These are phyloP conservation scores for Fomitopsis betulina DNA, from an alignment of 1,284 basidiomycete species.

Conservation along the genomic window DNA sequence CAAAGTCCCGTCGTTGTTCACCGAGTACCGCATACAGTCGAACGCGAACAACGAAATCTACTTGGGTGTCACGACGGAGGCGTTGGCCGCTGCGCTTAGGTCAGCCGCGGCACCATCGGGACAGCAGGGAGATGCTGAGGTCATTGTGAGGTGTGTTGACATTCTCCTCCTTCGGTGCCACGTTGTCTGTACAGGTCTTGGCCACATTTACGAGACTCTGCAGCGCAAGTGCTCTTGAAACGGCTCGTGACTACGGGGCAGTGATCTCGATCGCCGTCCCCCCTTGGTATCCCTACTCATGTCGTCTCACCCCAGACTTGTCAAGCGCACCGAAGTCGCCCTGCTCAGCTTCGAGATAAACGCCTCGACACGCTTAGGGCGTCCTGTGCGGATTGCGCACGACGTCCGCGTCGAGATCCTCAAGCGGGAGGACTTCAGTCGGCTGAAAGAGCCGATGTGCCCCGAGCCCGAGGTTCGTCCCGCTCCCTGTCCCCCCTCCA, in stretches of 20 bases:
- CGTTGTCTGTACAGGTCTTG: neutral
- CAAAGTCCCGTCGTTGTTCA: conserved; percentile 72
- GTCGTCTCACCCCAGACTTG: conserved; percentile 36
- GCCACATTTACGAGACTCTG: too few relatives aligned
- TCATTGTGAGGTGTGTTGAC: conserved; percentile 62
- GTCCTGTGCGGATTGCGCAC: conserved; percentile 57
- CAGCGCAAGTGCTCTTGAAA: too few relatives aligned
- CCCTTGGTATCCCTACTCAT: neutral
- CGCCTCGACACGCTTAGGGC: conserved; percentile 49
- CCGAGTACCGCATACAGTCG: conserved; percentile 82
- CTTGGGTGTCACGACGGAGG: conserved; percentile 67
- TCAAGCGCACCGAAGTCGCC: conserved; percentile 76
- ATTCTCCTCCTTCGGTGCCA: neutral
- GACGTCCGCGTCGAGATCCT: conserved; percentile 78
- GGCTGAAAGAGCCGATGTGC: conserved; percentile 78
- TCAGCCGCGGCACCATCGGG: conserved; percentile 40
- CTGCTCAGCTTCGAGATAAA: conserved; percentile 72
- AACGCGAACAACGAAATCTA: conserved; percentile 84
- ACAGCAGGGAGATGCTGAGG: conserved; percentile 39
- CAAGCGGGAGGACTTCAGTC: conserved; percentile 65
- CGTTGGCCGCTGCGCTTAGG: conserved; percentile 68
- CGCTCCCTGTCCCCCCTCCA: neutral
- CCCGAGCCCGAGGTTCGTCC: conserved; percentile 81
- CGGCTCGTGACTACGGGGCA: too few relatives aligned
- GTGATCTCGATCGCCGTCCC: too few relatives aligned